These are phyloP conservation scores for Triticum timopheevii DNA, from an alignment of 176 grass and related monocot species.

Conservation along the genomic window DNA sequence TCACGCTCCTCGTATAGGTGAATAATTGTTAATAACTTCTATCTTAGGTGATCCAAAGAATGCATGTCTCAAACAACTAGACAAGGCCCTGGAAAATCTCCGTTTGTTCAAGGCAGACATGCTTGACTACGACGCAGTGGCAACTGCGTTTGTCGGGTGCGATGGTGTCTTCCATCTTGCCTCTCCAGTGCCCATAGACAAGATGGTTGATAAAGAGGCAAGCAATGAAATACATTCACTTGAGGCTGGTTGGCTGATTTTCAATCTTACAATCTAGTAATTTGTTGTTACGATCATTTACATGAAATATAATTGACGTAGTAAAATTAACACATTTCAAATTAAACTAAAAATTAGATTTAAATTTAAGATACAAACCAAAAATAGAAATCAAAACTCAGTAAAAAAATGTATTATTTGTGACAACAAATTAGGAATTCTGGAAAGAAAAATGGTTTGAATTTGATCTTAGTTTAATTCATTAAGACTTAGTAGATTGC, in stretches of 20 bases:
- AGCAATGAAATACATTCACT: not conserved
- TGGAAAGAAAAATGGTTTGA: not conserved
- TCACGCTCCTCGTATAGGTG: not conserved
- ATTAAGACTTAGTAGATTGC: not conserved
- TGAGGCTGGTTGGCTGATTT: not conserved
- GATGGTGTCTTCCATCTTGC: conserved; percentile 56
- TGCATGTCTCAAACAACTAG: conserved; percentile 34
- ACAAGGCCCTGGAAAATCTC: conserved; percentile 36
- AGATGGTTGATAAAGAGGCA: conserved; percentile 32
- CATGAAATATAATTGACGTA: not conserved
- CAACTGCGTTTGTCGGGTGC: conserved; percentile 37
- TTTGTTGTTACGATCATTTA: not conserved
- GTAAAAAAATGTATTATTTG: not conserved
- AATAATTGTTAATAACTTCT: not conserved
- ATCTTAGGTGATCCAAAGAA: conserved; percentile 37
- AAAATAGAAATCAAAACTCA: not conserved
- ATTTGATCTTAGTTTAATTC: not conserved
- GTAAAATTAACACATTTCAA: not conserved
- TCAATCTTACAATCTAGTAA: not conserved
- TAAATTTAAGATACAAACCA: not conserved
- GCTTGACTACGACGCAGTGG: conserved; percentile 34
- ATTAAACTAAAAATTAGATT: not conserved
- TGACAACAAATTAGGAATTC: not conserved
- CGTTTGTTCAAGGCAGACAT: conserved; percentile 51
- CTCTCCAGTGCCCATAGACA: conserved; percentile 36